Evolutionary conservation across 768 basidiomycete genomes (phyloP), one percentile per base, ranked within the genome.

Genomic region (Punctularia strigosozonata): DNA sequence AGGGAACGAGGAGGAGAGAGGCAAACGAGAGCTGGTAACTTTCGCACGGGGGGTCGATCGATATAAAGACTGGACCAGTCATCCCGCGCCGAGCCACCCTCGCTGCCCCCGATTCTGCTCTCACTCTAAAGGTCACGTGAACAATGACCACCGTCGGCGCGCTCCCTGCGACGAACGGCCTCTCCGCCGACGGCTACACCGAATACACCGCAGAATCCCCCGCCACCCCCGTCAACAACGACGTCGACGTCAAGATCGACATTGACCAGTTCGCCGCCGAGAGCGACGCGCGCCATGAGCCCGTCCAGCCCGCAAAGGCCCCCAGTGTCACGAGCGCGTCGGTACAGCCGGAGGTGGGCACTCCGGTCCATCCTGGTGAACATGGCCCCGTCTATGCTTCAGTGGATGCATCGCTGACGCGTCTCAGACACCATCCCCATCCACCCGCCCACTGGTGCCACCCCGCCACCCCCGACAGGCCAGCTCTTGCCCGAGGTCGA

Each of bases 1-100:
- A 47, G 41, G 41, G 51, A 46, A 42, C 45, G 45, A 43, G 33
- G 47, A 43, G 40, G 48, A 30, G 25, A 40, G 36, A 49, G 39
- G 42, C 36, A 36, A 8, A 19, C 7, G 54, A 57, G 58, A 57
- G 52, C 61, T 76, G 76, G 75, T 69, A 77, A 77, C 70, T 75
- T n/a, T n/a, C n/a, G 78, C 76, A 73, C 72, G 68, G 73, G 75
- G 76, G 76, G 77, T 76, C 76, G 78, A 82, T 82, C 78, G 67
- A 75, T 82, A 83, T 82, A 82, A 82, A 80, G 78, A 75, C 77
- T 69, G n/a, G n/a, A n/a, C n/a, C n/a, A n/a, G n/a, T n/a, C 73
- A 74, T 70, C 65, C 65, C 66, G 62, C 65, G 66, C 69, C 65
- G 62, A 68, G 71, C 70, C 52, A 69, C 67, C 71, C 74, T 77